These are phyloP conservation scores for Phytophthora citricola DNA, from an alignment of 352 stramenopile species.

Conservation along the genomic window DNA sequence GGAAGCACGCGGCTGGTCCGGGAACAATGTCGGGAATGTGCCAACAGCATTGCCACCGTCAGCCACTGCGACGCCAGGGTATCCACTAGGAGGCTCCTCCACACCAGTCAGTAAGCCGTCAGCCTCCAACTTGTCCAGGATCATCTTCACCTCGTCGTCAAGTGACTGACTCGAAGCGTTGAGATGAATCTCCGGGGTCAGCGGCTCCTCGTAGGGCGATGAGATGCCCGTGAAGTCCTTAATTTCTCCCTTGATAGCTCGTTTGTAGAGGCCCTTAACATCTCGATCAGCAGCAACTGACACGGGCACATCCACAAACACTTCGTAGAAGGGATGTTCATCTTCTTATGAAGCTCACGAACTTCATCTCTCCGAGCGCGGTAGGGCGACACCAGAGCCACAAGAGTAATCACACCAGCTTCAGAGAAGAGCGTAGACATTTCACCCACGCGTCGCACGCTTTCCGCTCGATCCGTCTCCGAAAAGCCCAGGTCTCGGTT, in stretches of 20 bases:
- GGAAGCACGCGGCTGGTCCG: conserved; percentile 42
- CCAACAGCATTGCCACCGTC: conserved; percentile 86
- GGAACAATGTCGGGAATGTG: conserved; percentile 68
- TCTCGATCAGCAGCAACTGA: conserved; percentile 97
- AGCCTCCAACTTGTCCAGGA: conserved; percentile 64
- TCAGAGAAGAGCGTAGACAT: conserved; percentile 97
- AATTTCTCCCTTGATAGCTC: conserved; percentile 94
- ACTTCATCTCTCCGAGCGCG: conserved; percentile 93
- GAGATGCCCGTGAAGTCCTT: conserved; percentile 99
- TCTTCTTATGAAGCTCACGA: conserved; percentile 90
- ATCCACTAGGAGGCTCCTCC: conserved; percentile 54
- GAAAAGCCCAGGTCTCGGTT: conserved; percentile 98
- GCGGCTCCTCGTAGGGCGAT: conserved; percentile 96
- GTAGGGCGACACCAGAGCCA: conserved; percentile 97
- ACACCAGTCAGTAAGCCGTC: conserved; percentile 76
- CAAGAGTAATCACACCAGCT: conserved; percentile 96
- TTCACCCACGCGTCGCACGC: conserved; percentile 96
- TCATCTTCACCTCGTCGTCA: conserved; percentile 79
- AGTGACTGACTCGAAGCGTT: conserved; percentile 96
- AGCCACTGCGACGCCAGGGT: conserved; percentile 83
- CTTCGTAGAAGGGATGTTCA: conserved; percentile 98
- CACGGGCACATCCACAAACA: conserved; percentile 98
- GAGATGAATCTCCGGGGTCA: conserved; percentile 95
- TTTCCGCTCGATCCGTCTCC: conserved; percentile 95
- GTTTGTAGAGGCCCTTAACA: conserved; percentile 97